Evolutionary conservation across 129 eudicot species (phyloP).

Genomic region (Erigeron canadensis): DNA sequence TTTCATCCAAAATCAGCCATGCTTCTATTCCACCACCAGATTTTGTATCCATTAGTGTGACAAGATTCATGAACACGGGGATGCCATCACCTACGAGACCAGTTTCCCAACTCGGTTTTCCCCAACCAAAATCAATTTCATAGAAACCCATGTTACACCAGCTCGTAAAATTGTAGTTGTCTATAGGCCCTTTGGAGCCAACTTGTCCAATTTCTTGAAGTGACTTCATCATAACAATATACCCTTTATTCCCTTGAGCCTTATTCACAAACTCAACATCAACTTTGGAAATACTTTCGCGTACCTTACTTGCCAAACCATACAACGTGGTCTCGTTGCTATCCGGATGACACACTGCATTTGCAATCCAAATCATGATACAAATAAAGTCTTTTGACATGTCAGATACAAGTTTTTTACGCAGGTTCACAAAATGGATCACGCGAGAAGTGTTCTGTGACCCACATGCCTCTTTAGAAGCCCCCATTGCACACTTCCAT

Average conservation of each 20-base stretch:
- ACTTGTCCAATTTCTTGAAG: constrained; percentile 5
- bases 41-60: constrained; percentile 24
- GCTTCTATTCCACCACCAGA: constrained; percentile 46
- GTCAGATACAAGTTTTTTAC: constrained; percentile 15
- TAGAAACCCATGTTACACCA: constrained; percentile 61
- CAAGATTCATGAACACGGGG: constrained; percentile 22
- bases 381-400: constrained; percentile 12
- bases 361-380: constrained; percentile 14
- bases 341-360: background rate
- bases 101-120: constrained; percentile 40
- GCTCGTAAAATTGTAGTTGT: constrained; percentile 44
- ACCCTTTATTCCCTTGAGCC: constrained; percentile 24
- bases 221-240: background rate
- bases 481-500: no score
- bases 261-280: constrained; percentile 5
- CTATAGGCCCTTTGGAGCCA: constrained; percentile 21
- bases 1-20: constrained; percentile 30
- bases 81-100: constrained; percentile 25
- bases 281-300: constrained; percentile 4
- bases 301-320: constrained; percentile 6
- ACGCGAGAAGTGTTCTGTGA: background rate
- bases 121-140: constrained; percentile 63
- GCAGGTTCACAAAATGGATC: background rate
- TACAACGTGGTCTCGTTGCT: constrained; percentile 7
- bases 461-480: no score